Conservation (phyloP, 2,329 filamentous ascomycete genomes). For the Sclerotinia glacialis region DNA sequence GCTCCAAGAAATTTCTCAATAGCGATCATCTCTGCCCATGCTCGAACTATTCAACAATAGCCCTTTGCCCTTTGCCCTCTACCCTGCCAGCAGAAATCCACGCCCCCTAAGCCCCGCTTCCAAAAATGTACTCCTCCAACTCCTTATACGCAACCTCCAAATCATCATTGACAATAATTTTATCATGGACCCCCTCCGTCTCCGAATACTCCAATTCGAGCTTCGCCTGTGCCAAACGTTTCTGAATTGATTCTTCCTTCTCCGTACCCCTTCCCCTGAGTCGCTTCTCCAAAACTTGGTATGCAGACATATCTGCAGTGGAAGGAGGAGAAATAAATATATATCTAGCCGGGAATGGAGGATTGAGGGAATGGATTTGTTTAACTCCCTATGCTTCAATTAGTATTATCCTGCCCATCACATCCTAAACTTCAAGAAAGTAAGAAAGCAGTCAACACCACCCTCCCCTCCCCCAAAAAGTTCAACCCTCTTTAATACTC, state of each 20-base stretch:
- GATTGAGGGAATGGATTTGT: constrained; percentile 66
- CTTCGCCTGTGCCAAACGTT: constrained; percentile 68
- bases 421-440: neutral
- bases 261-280: constrained; percentile 77
- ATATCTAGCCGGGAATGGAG: constrained; percentile 62
- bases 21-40: neutral
- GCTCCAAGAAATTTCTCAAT: neutral
- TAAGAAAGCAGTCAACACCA: neutral
- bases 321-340: constrained; percentile 82
- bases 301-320: constrained; percentile 22
- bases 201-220: constrained; percentile 72
- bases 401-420: neutral
- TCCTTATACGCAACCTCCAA: constrained; percentile 55
- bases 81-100: constrained; percentile 9
- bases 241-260: constrained; percentile 66
- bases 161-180: constrained; percentile 65
- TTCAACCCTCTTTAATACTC: too few relatives aligned
- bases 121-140: constrained; percentile 51
- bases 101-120: constrained; percentile 19
- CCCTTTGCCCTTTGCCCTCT: neutral
- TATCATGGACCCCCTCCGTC: constrained; percentile 63
- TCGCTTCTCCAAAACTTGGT: constrained; percentile 70
- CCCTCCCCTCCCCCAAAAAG: too few relatives aligned
- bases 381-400: constrained; percentile 69
- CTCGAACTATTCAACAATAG: neutral